Conservation (phyloP, 495 filamentous ascomycete genomes). For the Penicillium desertorum region DNA sequence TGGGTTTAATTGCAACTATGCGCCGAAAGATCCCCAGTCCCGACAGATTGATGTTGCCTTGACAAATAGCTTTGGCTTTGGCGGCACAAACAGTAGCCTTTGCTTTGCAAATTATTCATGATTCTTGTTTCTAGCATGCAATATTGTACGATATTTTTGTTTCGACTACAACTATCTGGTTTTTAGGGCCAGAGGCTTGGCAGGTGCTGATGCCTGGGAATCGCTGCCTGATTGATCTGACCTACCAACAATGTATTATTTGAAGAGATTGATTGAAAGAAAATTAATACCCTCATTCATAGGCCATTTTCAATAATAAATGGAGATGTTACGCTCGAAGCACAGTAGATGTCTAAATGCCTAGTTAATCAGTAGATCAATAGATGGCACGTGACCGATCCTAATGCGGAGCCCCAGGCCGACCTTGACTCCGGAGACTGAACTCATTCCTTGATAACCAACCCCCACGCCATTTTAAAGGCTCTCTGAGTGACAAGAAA, state of each 20-base stretch:
- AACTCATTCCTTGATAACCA: slow-evolving; percentile 14
- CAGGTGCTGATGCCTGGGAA: neutral
- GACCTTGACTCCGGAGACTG: slow-evolving; percentile 25
- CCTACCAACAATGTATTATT: neutral
- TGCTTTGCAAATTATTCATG: slow-evolving; percentile 59
- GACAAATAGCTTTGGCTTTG: slow-evolving; percentile 97
- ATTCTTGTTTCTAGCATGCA: slow-evolving; percentile 4
- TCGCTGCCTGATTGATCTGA: neutral
- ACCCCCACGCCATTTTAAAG: slow-evolving; percentile 5
- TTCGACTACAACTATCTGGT: neutral
- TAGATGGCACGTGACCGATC: slow-evolving; percentile 34
- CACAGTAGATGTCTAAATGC: neutral
- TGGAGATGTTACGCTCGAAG: neutral
- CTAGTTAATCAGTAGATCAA: neutral
- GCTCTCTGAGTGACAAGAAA: slow-evolving; percentile 8
- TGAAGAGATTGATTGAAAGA: neutral
- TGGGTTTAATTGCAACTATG: slow-evolving; percentile 85
- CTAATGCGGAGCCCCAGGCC: slow-evolving; percentile 40
- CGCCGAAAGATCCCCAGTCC: slow-evolving; percentile 67
- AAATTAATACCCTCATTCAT: neutral
- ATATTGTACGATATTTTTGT: slow-evolving; percentile 12
- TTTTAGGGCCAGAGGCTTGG: slow-evolving; percentile 1
- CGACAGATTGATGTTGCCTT: slow-evolving; percentile 70
- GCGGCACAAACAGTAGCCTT: slow-evolving; percentile 89
- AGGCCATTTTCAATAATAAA: too few species aligned